Evolutionary conservation across 768 basidiomycete genomes (phyloP).

Genomic region (Boletus bicolor): DNA sequence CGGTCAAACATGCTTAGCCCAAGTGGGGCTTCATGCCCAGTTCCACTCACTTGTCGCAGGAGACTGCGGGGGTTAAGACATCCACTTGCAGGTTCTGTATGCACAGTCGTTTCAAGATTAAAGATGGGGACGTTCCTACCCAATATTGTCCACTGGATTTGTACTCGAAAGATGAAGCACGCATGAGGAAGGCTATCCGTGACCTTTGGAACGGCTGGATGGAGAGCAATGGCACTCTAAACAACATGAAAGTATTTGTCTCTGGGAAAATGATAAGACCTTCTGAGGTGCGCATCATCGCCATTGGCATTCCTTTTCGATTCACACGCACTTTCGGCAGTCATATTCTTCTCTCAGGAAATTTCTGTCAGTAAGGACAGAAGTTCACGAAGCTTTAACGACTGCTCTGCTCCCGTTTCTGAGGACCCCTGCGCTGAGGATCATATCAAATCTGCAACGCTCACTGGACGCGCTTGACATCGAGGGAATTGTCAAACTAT

Average conservation of each 20-base stretch:
- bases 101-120: slow-evolving; percentile 60
- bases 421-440: slow-evolving; percentile 49
- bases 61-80: slow-evolving; percentile 58
- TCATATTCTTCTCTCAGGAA: slow-evolving; percentile 6
- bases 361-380: slow-evolving; percentile 20
- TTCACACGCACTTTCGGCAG: slow-evolving; percentile 3
- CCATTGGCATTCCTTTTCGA: neutral
- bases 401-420: slow-evolving; percentile 45
- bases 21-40: slow-evolving; percentile 95
- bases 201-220: slow-evolving; percentile 75
- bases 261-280: slow-evolving; percentile 59
- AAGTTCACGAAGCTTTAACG: slow-evolving; percentile 51
- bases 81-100: slow-evolving; percentile 87
- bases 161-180: slow-evolving; percentile 64
- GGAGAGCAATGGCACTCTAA: slow-evolving; percentile 57
- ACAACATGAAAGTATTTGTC: slow-evolving; percentile 82
- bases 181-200: slow-evolving; percentile 62
- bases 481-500: slow-evolving; percentile 63
- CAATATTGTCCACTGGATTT: slow-evolving; percentile 89
- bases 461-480: slow-evolving; percentile 82
- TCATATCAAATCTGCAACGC: slow-evolving; percentile 62
- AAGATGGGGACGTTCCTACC: slow-evolving; percentile 32
- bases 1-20: slow-evolving; percentile 50
- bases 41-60: slow-evolving; percentile 53
- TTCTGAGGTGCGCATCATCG: slow-evolving; percentile 45